Base-by-base conservation (phyloP, 2,329 filamentous ascomycete species). In the Fusarium transvaalense region DNA sequence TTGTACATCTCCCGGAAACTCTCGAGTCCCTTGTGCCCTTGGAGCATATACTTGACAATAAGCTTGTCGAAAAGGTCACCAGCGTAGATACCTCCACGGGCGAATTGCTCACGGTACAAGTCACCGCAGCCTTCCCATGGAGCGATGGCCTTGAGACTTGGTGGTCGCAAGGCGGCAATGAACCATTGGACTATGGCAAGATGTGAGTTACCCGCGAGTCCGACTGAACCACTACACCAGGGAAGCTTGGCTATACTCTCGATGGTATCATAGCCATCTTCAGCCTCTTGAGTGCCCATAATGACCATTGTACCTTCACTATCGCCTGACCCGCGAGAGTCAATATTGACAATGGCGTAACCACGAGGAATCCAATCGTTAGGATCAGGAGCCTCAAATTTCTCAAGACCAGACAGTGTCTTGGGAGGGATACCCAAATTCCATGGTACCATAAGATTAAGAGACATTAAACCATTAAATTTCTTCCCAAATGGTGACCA, bases 401-500 rank as follows among this genome's bases (percentile, higher is more conserved):
- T 63, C 2, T 63, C 60, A 13, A 62, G 35, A 1, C 60, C 60
- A 10, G 60, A 63, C 0, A 63, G 14, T 0, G 60, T 63, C 5
- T 62, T 35, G 0, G 60, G 9, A 0, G 58, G 58, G 6, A 63
- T 63, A 0, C 60, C 60, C 0, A 63, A 6, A 0, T 62, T 63
- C 60, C 60, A 63, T 0, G 60, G 58, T 1, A 63, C 58, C 60
- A 63, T 63, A 1, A 62, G 57, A 0, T 55, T 50, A 12, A 63
- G 6, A 0, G 60, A 63, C 8, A 63, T 14, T 10, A 63, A 35
- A 1, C 60, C 60, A 2, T 63, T 63, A 21, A 63, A 63, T 15
- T 63, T 63, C 10, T 63, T 63, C 6, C 60, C 60, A 1, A 63
- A 63, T 12, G 60, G 60, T 0, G 60, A 63, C 60, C 60, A 63